phyloP scores from a whole-genome alignment of 371 early-diverging fungal genomes.

The Haplosporangium sp. region DNA sequence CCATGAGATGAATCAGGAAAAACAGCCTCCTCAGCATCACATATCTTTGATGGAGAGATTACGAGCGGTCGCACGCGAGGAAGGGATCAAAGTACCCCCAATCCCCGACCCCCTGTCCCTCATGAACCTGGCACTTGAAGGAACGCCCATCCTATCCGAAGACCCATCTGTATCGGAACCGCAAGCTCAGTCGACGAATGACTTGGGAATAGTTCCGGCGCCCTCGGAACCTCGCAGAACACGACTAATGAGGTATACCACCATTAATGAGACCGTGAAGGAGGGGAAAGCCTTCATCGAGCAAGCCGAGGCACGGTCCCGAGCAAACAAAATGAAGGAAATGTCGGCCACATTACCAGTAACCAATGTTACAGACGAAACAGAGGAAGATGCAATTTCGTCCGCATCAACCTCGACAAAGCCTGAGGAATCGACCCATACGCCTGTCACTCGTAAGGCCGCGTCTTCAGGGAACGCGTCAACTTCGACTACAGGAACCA shows the following conservation, averaged over 20 bases:
- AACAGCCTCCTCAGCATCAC: background rate
- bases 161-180: no score
- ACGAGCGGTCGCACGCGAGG: slow-evolving; percentile 24
- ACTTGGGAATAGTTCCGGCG: background rate
- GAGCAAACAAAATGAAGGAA: background rate
- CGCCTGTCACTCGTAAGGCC: no score
- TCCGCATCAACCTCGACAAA: no score
- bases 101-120: background rate
- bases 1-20: no score
- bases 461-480: no score
- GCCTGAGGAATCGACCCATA: no score
- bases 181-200: background rate
- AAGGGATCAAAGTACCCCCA: background rate
- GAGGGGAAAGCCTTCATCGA: slow-evolving; percentile 43
- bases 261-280: slow-evolving; percentile 30
- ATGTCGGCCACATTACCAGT: background rate
- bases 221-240: slow-evolving; percentile 20
- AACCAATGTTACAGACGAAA: background rate
- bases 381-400: background rate
- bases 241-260: slow-evolving; percentile 20
- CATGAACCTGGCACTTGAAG: no score
- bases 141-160: no score
- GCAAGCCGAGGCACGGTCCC: slow-evolving; percentile 2
- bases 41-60: slow-evolving; percentile 23
- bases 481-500: background rate